These are phyloP conservation scores for Onygena corvina DNA, from an alignment of 2,329 filamentous ascomycete species.

Conservation along the genomic window DNA sequence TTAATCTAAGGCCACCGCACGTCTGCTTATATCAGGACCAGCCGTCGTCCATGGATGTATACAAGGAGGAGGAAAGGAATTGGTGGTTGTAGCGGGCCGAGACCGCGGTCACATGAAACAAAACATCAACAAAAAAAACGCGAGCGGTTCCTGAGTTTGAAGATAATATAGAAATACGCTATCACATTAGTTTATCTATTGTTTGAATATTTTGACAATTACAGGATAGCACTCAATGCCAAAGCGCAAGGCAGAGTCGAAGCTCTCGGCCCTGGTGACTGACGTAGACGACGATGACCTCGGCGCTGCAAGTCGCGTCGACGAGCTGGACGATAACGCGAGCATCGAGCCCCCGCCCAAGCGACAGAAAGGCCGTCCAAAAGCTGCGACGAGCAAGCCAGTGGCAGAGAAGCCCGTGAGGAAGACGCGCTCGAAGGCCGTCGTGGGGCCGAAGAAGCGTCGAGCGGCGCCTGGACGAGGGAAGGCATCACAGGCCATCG, in stretches of 20 bases:
- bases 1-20: too few species aligned
- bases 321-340: conserved; percentile 20
- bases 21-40: too few species aligned
- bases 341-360: conserved; percentile 28
- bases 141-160: too few species aligned
- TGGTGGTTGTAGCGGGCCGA: too few species aligned
- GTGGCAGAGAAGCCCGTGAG: conserved; percentile 24
- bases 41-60: too few species aligned
- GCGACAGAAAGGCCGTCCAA: conserved; percentile 28
- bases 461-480: conserved; percentile 21
- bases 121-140: too few species aligned
- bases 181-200: too few species aligned
- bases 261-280: conserved; percentile 37
- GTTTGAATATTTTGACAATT: too few species aligned
- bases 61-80: too few species aligned
- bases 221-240: too few species aligned
- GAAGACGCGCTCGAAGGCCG: conserved; percentile 20
- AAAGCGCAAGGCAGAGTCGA: conserved; percentile 32
- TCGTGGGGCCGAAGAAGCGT: conserved; percentile 17
- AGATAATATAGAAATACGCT: too few species aligned
- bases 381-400: conserved; percentile 35
- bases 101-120: too few species aligned
- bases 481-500: conserved; percentile 17
- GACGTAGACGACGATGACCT: conserved; percentile 33
- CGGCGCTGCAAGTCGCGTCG: conserved; percentile 20